A percentile compares a stretch with the other conserved stretches of the same genome.
phyloP scores from a whole-genome alignment of 306 rosid genomes.

The Sesbania bispinosa region DNA sequence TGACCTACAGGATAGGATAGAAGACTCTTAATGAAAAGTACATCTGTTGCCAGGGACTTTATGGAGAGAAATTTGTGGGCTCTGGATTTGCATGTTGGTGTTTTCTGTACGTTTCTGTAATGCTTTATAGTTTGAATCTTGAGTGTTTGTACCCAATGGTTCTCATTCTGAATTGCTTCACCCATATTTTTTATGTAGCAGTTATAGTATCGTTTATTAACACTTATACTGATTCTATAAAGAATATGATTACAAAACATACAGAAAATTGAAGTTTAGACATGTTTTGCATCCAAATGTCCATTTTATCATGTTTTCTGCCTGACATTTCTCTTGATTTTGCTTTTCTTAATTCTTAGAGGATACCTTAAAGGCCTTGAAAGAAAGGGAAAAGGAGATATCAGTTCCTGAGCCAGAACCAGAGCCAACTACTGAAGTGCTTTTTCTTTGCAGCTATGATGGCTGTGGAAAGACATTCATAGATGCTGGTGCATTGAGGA shows the following conservation, averaged over 20 bases:
- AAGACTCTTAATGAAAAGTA: not conserved
- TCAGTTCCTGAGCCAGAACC: too few species aligned
- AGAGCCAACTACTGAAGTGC: too few species aligned
- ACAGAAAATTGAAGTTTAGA: not conserved
- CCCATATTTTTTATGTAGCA: too few species aligned
- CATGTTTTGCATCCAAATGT: not conserved
- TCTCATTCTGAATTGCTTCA: too few species aligned
- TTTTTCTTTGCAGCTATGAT: too few species aligned
- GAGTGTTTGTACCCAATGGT: too few species aligned
- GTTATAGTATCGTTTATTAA: too few species aligned
- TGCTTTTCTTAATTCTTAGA: constrained; percentile 41
- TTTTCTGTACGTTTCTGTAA: not conserved
- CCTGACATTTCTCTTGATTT: constrained; percentile 19
- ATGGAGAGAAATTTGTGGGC: not conserved
- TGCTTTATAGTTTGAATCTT: too few species aligned
- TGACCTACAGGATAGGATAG: not conserved
- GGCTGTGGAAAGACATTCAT: too few species aligned
- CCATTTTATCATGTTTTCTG: not conserved
- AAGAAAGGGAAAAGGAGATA: too few species aligned
- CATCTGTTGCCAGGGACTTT: not conserved
- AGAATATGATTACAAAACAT: not conserved
- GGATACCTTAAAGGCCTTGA: too few species aligned
- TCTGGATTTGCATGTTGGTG: not conserved
- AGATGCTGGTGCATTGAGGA: too few species aligned
- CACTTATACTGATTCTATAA: not conserved